Base-by-base conservation (phyloP, 106 monocot genomes). In the Acorus gramineus region DNA sequence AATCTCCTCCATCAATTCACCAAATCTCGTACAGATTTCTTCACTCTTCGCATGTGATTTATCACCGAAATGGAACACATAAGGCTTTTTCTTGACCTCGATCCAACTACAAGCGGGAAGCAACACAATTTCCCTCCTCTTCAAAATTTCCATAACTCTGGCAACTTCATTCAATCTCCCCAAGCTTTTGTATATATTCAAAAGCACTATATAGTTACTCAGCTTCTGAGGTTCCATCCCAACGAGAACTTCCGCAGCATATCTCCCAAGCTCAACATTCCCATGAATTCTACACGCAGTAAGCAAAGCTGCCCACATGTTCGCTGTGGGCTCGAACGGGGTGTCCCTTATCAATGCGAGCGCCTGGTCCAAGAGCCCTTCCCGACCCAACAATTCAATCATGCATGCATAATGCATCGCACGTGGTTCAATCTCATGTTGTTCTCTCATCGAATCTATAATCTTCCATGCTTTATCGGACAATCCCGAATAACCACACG, bases 281-380 rank as follows among this genome's bases (percentile, higher is more conserved):
- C 64, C 74, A 66, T 91, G 91, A 61, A 91, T 50, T 65, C 96
- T 78, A 68, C 87, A 91, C 62, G 96, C 96, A 44, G 84, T 96
- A 63, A 96, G 85, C 65, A 96, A 79, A 3, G 87, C 87, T 14
- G 82, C 96, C 96, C 96, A 91, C 90, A 91, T 96, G 63, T 96
- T 91, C 51, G 59, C 57, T 0, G 85, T 96, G 3, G 87, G 87
- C 12, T 49, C 57, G 48, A 90, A 82, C 51, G 90, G 96, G 46
- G 87, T 78, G 66, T 73, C 77, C 60, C 69, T 79, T 47, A 96
- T 87, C 62, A 96, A 66, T 65, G 53, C 59, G 44, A 85, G 64
- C 60, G 91, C 87, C 65, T 91, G 87, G 57, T 88, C 79, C 50
- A 91, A 66, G 14, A 65, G 83, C 44, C 96, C 96, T 69, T 96